Base-by-base conservation (phyloP, 2,329 filamentous ascomycete genomes). In the Colletotrichum truncatum region DNA sequence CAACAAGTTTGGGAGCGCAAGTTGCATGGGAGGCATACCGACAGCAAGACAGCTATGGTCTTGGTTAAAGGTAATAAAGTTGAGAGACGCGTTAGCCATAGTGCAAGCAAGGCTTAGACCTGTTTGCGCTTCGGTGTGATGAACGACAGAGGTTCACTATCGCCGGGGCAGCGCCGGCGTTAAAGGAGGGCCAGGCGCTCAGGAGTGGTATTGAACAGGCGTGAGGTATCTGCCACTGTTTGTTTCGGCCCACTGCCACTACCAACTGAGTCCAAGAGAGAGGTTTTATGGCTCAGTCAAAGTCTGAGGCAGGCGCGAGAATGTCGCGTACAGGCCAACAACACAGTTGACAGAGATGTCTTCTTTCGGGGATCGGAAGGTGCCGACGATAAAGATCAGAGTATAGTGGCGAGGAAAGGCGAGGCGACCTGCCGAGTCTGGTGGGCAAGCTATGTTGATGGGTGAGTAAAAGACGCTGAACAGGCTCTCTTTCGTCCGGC, bases 1-100 rank as follows among this genome's bases (percentile, higher is more conserved):
- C 39, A 34, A 32, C 11, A 16, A 54, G 26, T 16, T 21, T 16
- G 18, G 36, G 26, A 25, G 12, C 6, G 32, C 48, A 28, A 25
- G 28, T 16, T 28, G 32, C 12, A 30, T 54, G 30, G 56, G 56
- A 28, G 21, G 61, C 90, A 75, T 84, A 94, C 93, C 95, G 72
- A 99, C 94, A 82, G 95, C 95, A 70, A 99, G 86, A 79, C 95
- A 95, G 86, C 93, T 97, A 83, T 97, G 94, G 84, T 99, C 96
- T 84, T 99, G 96, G 81, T 99, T 99, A 81, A 98, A 99, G 41
- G 95, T 98, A 73, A 99, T 93, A 81, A 97, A 99, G 81, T 99
- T 99, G 84, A 98, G 93, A 51, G 89, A 82, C 77, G 91, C 90
- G 69, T 76, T 85, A 69, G 89, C 81, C 90, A 93, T 93, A 23